Base-by-base conservation (phyloP, 805 yeast genomes). In the Candida piceae region DNA sequence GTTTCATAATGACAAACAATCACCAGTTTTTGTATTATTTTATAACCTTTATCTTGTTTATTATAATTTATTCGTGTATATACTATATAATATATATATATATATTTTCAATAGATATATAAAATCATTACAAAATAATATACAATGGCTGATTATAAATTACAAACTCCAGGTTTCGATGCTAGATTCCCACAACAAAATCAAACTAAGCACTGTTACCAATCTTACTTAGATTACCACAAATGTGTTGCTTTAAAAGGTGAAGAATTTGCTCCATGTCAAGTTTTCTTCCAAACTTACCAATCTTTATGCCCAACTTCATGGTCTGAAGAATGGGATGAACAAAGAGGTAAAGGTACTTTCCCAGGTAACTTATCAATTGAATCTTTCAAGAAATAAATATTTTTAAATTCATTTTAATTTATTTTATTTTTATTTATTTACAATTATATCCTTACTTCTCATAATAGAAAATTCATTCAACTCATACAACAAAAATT, bases 151-250 rank as follows among this genome's bases (percentile, higher is more conserved):
- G 69, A 61, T 40, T 55, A 67, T 52, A 73, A 74, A 52, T 62
- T 76, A 51, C 74, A 68, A 54, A 79, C 83, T 40, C 80, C 78
- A 58, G 84, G 83, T 44, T 84, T 84, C 71, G 95, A 85, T 66
- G 83, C 95, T 58, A 82, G 96, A 67, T 89, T 89, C 80, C 97
- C 98, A 52, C 79, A 87, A 74, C 89, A 80, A 67, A 90, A 90
- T 80, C 98, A 90, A 71, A 86, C 97, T 58, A 88, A 84, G 72
- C 96, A 90, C 76, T 93, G 97, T 76, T 94, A 90, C 80, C 97
- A 90, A 73, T 76, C 90, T 54, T 93, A 90, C 72, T 87, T 93
- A 58, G 98, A 93, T 69, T 93, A 90, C 80, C 93, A 84, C 82
- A 89, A 88, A 69, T 93, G 98, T 74, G 78, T 93, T 63, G 84